Percentiles rank a stretch among this genome's conserved stretches.
phyloP scores from a whole-genome alignment of 176 grass and related monocot genomes.

The Oryza glaberrima region DNA sequence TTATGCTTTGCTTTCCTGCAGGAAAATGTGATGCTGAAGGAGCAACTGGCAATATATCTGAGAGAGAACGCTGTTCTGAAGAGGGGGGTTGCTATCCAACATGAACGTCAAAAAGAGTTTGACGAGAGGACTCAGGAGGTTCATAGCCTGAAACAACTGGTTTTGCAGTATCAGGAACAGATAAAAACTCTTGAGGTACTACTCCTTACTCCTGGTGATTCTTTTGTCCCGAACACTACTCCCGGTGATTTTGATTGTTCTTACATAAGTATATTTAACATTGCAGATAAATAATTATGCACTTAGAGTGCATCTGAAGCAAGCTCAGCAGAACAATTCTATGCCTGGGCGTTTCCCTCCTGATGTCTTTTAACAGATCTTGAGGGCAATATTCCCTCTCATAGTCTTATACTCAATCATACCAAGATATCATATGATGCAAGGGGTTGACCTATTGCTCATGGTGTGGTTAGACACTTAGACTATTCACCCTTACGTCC shows the following conservation, averaged over 20 bases:
- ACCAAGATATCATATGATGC: neutral
- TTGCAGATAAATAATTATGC: conserved; percentile 75
- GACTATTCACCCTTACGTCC: neutral
- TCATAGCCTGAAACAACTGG: conserved; percentile 58
- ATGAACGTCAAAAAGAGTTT: conserved; percentile 75
- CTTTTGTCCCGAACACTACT: no score
- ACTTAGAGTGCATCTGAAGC: conserved; percentile 65
- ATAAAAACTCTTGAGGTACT: conserved; percentile 74
- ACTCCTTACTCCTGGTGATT: neutral
- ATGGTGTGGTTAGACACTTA: neutral
- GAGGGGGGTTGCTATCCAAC: conserved; percentile 73
- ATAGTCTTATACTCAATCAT: neutral
- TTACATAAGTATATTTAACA: neutral
- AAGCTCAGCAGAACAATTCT: conserved; percentile 60
- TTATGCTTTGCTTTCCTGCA: conserved; percentile 39
- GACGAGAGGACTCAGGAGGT: conserved; percentile 57
- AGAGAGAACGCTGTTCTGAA: conserved; percentile 76
- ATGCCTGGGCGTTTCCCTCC: conserved; percentile 57
- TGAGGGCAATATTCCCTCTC: neutral
- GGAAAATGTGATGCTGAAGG: conserved; percentile 71
- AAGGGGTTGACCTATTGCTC: conserved; percentile 21
- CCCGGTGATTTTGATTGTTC: neutral
- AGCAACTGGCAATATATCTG: conserved; percentile 53
- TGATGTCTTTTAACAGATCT: conserved; percentile 57
- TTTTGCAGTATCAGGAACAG: conserved; percentile 71